phyloP scores from a whole-genome alignment of 192 early-diverging fungal species.

The Gorgonomyces haynaldii region DNA sequence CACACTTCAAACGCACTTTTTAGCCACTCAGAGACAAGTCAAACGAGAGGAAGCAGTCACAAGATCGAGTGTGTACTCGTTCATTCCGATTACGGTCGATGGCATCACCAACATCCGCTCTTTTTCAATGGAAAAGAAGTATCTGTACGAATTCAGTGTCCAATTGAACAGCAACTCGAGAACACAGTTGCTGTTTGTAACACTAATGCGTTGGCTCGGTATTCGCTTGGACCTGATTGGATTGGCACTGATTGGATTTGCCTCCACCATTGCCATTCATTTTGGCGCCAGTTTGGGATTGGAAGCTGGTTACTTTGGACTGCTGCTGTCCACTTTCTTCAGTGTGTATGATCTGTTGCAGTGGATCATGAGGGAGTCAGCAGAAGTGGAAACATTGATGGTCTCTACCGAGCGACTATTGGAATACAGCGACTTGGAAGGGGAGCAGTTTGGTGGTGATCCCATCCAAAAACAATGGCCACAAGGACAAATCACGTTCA shows the following conservation, averaged over 20 bases:
- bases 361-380: conserved; percentile 29
- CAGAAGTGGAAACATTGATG: conserved; percentile 42
- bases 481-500: conserved; percentile 45
- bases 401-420: conserved; percentile 57
- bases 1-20: conserved; percentile 36
- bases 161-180: conserved; percentile 47
- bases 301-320: conserved; percentile 35
- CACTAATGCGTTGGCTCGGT: conserved; percentile 34
- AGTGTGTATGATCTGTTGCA: conserved; percentile 38
- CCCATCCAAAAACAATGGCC: conserved; percentile 47
- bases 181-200: conserved; percentile 36
- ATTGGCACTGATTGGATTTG: conserved; percentile 29
- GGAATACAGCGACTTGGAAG: conserved; percentile 42
- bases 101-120: conserved; percentile 62
- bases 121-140: conserved; percentile 45
- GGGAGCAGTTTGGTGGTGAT: neutral
- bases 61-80: conserved; percentile 49
- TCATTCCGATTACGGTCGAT: conserved; percentile 52
- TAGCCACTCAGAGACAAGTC: conserved; percentile 48
- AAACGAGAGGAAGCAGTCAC: conserved; percentile 60
- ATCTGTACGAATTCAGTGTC: conserved; percentile 37
- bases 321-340: conserved; percentile 38
- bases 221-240: conserved; percentile 40
- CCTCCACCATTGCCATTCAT: conserved; percentile 33
- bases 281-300: conserved; percentile 26